These are phyloP conservation scores for Phascolomyces articulosus DNA, from an alignment of 371 early-diverging fungal species.

Conservation along the genomic window DNA sequence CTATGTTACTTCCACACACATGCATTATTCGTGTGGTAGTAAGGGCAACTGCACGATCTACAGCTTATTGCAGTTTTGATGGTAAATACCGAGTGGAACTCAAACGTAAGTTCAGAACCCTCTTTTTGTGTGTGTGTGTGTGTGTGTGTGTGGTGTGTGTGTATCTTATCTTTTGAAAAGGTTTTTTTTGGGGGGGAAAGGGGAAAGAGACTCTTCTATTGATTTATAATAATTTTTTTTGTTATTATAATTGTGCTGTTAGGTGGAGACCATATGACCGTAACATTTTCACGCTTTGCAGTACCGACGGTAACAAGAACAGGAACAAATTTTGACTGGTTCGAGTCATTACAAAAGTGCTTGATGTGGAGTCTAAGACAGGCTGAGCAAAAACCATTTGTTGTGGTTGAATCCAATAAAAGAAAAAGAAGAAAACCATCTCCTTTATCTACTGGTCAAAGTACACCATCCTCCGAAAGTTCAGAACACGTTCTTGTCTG, in stretches of 20 bases:
- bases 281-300: slow-evolving; percentile 84
- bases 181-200: too few relatives aligned
- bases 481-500: background rate
- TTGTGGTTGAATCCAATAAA: slow-evolving; percentile 44
- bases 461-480: too few relatives aligned
- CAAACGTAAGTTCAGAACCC: slow-evolving; percentile 65
- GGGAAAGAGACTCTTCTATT: too few relatives aligned
- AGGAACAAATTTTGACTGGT: slow-evolving; percentile 81
- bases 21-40: slow-evolving; percentile 84
- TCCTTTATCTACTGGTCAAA: background rate
- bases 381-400: slow-evolving; percentile 74
- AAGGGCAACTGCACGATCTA: slow-evolving; percentile 57
- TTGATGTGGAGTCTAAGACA: slow-evolving; percentile 88
- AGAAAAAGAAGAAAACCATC: background rate
- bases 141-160: too few relatives aligned
- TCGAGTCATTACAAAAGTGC: slow-evolving; percentile 75
- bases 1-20: slow-evolving; percentile 92
- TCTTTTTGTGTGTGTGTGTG: too few relatives aligned
- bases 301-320: slow-evolving; percentile 84
- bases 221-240: too few relatives aligned
- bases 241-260: background rate
- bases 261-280: slow-evolving; percentile 87
- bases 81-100: slow-evolving; percentile 87
- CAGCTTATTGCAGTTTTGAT: slow-evolving; percentile 88
- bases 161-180: too few relatives aligned